Base-by-base conservation (phyloP, 768 basidiomycete genomes). In the Amylocystis lapponica region DNA sequence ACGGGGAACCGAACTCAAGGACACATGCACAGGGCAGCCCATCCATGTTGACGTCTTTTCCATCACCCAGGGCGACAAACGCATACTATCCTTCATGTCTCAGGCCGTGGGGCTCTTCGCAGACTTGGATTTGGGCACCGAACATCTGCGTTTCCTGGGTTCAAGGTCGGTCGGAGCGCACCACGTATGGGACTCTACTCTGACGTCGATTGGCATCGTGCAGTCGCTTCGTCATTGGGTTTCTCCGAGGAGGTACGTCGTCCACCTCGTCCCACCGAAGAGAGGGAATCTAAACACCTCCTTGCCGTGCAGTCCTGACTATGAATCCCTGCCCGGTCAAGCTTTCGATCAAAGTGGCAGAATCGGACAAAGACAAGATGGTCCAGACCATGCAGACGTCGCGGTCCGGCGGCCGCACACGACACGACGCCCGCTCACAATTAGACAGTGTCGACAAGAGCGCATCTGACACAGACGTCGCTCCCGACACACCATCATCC, bases 121-220 rank as follows among this genome's bases (percentile, higher is more conserved):
- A 3, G 88, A 93, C 49, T 46, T 90, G 30, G 90, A 92, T 63
- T 64, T 87, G 34, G 84, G 84, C 43, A 94, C 91, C 2, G 90
- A 93, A 47, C 67, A 87, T 53, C 62, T 93, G 31, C 76, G 89
- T 8, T 92, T 86, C 83, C 82, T 94, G 81, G 91, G 91, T 9
- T 84, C 48, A 44, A 44, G 33, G 57, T 59, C 16, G 22, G 57
- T 40, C 11, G 13, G 5, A 14, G n/a, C 22, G 10, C 10, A 22
- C 4, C 20, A 12, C 19, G 9, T 16, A 23, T 17, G 13, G 34
- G 23, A 12, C 38, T 30, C 27, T n/a, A 14, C 30, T 17, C 36
- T 43, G 10, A 32, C 19, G 16, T 17, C 19, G 11, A 27, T 6
- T n/a, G 27, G 13, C 39, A 17, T 27, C 21, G 5, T n/a, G 83